These are phyloP conservation scores for Setomelanomma holmii DNA, from an alignment of 2,329 filamentous ascomycete species.

Conservation along the genomic window DNA sequence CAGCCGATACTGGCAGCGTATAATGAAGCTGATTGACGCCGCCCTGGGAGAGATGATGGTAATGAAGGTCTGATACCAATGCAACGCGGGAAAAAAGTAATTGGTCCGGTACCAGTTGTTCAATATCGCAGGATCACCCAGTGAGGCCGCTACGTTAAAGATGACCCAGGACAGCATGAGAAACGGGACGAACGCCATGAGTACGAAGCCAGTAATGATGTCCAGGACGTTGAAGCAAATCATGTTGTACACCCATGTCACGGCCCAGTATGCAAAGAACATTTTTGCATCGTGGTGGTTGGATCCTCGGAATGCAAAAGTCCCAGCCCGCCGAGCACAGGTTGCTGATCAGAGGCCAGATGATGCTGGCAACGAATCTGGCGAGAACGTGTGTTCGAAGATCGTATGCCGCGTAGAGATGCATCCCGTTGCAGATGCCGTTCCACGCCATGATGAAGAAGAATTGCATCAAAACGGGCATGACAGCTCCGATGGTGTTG, in stretches of 20 bases:
- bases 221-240: constrained; percentile 17
- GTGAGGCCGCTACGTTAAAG: constrained; percentile 10
- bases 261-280: constrained; percentile 19
- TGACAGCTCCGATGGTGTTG: constrained; percentile 39
- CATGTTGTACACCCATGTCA: constrained; percentile 16
- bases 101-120: constrained; percentile 10
- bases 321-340: constrained; percentile 17
- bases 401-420: constrained; percentile 16
- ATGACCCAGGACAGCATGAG: not conserved
- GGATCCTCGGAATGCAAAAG: constrained; percentile 9
- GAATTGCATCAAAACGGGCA: constrained; percentile 57
- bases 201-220: constrained; percentile 5
- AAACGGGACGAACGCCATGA: not conserved
- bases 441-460: constrained; percentile 57
- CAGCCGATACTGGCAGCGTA: constrained; percentile 12
- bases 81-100: constrained; percentile 14
- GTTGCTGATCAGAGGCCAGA: constrained; percentile 15
- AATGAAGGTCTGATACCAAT: constrained; percentile 16
- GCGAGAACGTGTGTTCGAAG: constrained; percentile 15
- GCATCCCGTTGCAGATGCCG: constrained; percentile 40
- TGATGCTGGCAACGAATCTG: constrained; percentile 13
- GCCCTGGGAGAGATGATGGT: constrained; percentile 14
- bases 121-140: constrained; percentile 5
- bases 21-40: constrained; percentile 10
- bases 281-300: constrained; percentile 16